Percentiles rank a stretch among this genome's conserved stretches.
Evolutionary conservation across 1,284 basidiomycete genomes (phyloP).

Genomic region (Ustilago crameri): DNA sequence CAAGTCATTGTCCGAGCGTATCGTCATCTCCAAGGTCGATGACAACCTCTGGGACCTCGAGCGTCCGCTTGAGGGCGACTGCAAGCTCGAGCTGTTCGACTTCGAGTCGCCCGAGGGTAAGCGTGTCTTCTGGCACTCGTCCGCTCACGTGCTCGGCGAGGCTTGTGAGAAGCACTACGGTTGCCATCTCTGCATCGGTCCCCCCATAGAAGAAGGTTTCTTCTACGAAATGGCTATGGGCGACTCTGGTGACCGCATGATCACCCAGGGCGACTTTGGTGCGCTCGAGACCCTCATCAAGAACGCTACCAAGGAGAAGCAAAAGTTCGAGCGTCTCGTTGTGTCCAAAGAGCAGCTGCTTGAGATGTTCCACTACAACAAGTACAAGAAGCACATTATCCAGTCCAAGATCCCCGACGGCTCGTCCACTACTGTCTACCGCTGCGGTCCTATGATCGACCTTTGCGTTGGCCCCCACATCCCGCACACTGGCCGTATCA

Average conservation of each 20-base stretch:
- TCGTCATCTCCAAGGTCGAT: constrained; percentile 95
- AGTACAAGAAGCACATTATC: constrained; percentile 97
- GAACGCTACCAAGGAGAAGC: constrained; percentile 91
- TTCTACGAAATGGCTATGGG: constrained; percentile 92
- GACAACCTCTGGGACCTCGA: constrained; percentile 93
- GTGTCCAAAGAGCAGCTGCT: constrained; percentile 92
- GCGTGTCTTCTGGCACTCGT: constrained; percentile 97
- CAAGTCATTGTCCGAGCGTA: constrained; percentile 85
- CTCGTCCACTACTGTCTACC: constrained; percentile 96
- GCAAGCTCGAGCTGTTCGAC: constrained; percentile 86
- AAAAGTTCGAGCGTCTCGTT: constrained; percentile 93
- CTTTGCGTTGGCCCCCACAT: constrained; percentile 97
- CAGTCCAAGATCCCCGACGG: constrained; percentile 95
- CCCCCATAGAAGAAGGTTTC: constrained; percentile 97
- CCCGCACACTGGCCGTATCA: constrained; percentile 96
- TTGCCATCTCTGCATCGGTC: constrained; percentile 95
- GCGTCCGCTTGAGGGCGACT: constrained; percentile 85
- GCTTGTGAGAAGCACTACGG: constrained; percentile 96
- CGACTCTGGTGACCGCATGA: constrained; percentile 61
- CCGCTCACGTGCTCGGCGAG: constrained; percentile 98
- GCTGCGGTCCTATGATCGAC: constrained; percentile 98
- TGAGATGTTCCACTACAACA: constrained; percentile 99
- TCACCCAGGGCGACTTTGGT: constrained; percentile 79
- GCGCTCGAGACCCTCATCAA: constrained; percentile 89
- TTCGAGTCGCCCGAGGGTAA: constrained; percentile 92